phyloP scores from a whole-genome alignment of 2,329 filamentous ascomycete species.

The Phyllosticta citriasiana region DNA sequence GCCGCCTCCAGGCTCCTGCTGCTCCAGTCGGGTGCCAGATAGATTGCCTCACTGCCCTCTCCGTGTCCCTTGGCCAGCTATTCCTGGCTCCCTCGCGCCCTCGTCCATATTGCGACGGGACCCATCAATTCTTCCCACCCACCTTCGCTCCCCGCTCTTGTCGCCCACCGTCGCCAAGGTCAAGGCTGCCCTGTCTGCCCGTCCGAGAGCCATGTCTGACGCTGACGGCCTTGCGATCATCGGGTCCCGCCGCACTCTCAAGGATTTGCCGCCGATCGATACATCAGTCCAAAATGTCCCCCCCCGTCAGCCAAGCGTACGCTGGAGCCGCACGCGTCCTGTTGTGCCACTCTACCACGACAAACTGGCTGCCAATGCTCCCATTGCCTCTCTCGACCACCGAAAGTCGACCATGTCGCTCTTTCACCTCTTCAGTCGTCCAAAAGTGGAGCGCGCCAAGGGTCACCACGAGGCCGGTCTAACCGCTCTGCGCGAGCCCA shows the following conservation, averaged over 20 bases:
- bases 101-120: neutral
- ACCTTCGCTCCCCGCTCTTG: neutral
- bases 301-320: slow-evolving; percentile 18
- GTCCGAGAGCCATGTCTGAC: slow-evolving; percentile 17
- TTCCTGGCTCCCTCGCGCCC: slow-evolving; percentile 1
- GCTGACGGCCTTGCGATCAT: slow-evolving; percentile 14
- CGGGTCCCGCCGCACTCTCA: slow-evolving; percentile 16
- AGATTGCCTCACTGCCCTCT: slow-evolving; percentile 7
- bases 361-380: neutral
- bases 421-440: slow-evolving; percentile 40
- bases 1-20: neutral
- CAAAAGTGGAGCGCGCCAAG: slow-evolving; percentile 38
- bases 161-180: slow-evolving; percentile 1
- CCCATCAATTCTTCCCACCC: neutral
- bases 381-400: slow-evolving; percentile 19
- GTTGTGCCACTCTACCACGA: slow-evolving; percentile 20
- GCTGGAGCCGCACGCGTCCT: slow-evolving; percentile 28
- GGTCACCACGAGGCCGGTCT: slow-evolving; percentile 37
- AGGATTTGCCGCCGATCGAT: slow-evolving; percentile 15
- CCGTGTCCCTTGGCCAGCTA: neutral
- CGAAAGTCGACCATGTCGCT: slow-evolving; percentile 37
- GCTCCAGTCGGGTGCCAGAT: slow-evolving; percentile 7
- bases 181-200: slow-evolving; percentile 7
- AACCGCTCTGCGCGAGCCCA: slow-evolving; percentile 19
- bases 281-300: slow-evolving; percentile 9